Conservation (phyloP, 192 early-diverging fungal genomes). For the Dimargaris cristalligena region DNA sequence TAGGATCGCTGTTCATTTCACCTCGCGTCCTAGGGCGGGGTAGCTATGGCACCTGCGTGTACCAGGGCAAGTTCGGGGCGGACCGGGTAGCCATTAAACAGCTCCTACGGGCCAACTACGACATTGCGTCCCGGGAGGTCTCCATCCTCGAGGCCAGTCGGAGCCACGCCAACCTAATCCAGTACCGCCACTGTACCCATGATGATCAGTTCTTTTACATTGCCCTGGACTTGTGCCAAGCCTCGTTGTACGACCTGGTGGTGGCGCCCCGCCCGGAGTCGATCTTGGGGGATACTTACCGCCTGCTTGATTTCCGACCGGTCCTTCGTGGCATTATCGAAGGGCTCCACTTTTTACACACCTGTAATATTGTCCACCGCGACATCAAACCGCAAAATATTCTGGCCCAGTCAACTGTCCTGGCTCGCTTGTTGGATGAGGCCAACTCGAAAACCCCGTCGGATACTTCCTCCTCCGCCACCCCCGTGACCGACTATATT, state of each 20-base stretch:
- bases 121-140: conserved; percentile 89
- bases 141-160: conserved; percentile 82
- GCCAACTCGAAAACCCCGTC: too few relatives aligned
- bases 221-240: conserved; percentile 86
- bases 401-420: too few relatives aligned
- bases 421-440: too few relatives aligned
- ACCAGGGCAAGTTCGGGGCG: conserved; percentile 82
- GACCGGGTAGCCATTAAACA: conserved; percentile 87
- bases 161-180: conserved; percentile 88
- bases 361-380: conserved; percentile 90
- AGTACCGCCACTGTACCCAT: conserved; percentile 84
- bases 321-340: conserved; percentile 70
- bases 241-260: conserved; percentile 74
- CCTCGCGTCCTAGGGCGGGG: conserved; percentile 68
- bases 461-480: too few relatives aligned
- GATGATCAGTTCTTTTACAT: conserved; percentile 89
- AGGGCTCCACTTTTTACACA: conserved; percentile 78
- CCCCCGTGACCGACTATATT: too few relatives aligned
- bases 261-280: conserved; percentile 35
- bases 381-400: conserved; percentile 98
- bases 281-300: conserved; percentile 23
- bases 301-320: conserved; percentile 31
- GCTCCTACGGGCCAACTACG: conserved; percentile 87
- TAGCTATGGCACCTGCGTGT: conserved; percentile 93
- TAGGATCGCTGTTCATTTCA: conserved; percentile 33